Conservation (phyloP, 331 rosid genomes). For the Pyrus hybrid region DNA sequence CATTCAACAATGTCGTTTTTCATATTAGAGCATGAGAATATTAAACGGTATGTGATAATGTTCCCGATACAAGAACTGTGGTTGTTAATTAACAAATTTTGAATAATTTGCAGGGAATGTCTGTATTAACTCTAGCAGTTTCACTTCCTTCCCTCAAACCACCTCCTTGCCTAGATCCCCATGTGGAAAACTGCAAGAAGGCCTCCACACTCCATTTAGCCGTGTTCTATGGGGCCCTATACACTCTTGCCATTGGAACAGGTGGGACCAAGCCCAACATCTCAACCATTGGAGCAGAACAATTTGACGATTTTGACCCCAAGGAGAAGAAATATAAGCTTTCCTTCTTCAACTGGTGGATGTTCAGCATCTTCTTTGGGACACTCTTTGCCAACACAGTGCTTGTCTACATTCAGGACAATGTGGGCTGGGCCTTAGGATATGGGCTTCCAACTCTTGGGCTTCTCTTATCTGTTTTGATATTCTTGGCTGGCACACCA, state of each 20-base stretch:
- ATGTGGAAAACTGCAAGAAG: conserved; percentile 27
- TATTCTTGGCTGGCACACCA: conserved; percentile 37
- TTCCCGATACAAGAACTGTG: not conserved
- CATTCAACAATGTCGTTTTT: too few relatives aligned
- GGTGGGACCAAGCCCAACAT: conserved; percentile 54
- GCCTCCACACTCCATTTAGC: conserved; percentile 41
- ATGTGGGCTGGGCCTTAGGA: conserved; percentile 48
- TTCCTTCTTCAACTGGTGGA: conserved; percentile 60
- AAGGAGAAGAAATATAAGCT: conserved; percentile 39
- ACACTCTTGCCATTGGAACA: conserved; percentile 36
- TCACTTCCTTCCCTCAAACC: conserved; percentile 63
- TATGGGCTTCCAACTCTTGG: conserved; percentile 50
- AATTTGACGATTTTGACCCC: conserved; percentile 39
- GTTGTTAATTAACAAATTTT: not conserved
- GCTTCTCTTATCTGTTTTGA: conserved; percentile 24
- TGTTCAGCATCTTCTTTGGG: conserved; percentile 44
- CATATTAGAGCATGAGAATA: not conserved
- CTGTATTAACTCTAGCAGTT: conserved; percentile 52
- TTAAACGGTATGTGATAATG: not conserved
- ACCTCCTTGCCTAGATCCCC: conserved; percentile 37
- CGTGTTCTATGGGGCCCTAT: conserved; percentile 43
- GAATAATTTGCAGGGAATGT: conserved; percentile 56
- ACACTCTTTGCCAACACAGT: conserved; percentile 41
- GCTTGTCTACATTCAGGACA: conserved; percentile 40
- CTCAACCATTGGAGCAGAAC: conserved; percentile 51